These are phyloP conservation scores for Epithele typhae DNA, from an alignment of 768 basidiomycete genomes.

Conservation along the genomic window DNA sequence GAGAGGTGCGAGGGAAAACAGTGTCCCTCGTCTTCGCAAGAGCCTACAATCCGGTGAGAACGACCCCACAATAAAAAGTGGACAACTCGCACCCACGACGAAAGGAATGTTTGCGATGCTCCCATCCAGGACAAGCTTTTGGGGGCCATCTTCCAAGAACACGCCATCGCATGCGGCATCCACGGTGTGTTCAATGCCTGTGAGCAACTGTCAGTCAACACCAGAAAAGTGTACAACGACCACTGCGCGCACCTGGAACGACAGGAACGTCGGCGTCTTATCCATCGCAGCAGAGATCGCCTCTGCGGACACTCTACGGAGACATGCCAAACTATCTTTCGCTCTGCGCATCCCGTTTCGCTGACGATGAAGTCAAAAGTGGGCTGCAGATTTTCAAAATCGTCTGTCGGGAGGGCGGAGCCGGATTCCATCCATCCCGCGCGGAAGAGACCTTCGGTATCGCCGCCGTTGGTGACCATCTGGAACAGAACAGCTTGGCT, in stretches of 20 bases:
- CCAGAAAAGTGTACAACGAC: not conserved
- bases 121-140: slow-evolving; percentile 37
- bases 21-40: slow-evolving; percentile 59
- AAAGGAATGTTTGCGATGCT: slow-evolving; percentile 46
- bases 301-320: slow-evolving; percentile 32
- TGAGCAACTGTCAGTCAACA: not conserved
- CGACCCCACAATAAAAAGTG: not conserved
- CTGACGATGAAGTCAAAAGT: slow-evolving; percentile 38
- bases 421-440: slow-evolving; percentile 35
- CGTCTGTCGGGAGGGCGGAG: slow-evolving; percentile 3
- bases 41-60: slow-evolving; percentile 33
- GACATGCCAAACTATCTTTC: slow-evolving; percentile 35
- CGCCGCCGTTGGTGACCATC: slow-evolving; percentile 21
- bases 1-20: slow-evolving; percentile 22
- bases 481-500: slow-evolving; percentile 29
- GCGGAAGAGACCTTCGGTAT: slow-evolving; percentile 20
- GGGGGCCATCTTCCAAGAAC: slow-evolving; percentile 38
- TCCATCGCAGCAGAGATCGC: slow-evolving; percentile 30
- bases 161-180: slow-evolving; percentile 48
- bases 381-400: slow-evolving; percentile 23
- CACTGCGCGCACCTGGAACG: slow-evolving; percentile 29
- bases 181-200: slow-evolving; percentile 45
- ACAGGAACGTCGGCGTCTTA: slow-evolving; percentile 26
- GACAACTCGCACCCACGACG: slow-evolving; percentile 32
- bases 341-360: slow-evolving; percentile 31